Evolutionary conservation across 1,284 basidiomycete genomes (phyloP), one percentile per base, ranked within the genome.

Genomic region (Athelia psychrophila): DNA sequence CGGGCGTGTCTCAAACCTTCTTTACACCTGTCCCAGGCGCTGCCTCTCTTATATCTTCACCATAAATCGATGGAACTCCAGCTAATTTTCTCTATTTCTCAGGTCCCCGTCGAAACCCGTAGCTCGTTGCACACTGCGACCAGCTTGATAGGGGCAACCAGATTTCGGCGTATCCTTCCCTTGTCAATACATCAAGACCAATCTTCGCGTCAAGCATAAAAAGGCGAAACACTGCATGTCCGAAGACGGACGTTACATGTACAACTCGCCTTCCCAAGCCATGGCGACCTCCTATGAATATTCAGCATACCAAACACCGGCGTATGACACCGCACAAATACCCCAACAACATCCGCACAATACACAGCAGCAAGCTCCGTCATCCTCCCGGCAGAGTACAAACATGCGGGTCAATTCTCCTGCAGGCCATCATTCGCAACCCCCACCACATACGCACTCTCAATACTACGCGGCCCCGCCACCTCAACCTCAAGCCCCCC

Each of bases 211-310:
- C 27, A 30, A 30, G 13, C 13, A 30, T 30, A 30, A 30, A 30
- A 5, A 13, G 27, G 27, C 6, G 27, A 30, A 30, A 13, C 27
- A 30, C 27, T 42, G 38, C n/a, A 42, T 42, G 38, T 30, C 38
- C 38, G 6, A 6, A 9, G n/a, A 42, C 38, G 38, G 38, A 42
- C 38, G 38, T n/a, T 42, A 42, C 61, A 71, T 82, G 64, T 85
- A 86, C 64, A 73, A 76, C 33, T 69, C 72, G 47, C 71, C 73
- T 53, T 70, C 72, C 54, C 65, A 73, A 56, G 66, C 70, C 53
- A 65, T 70, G 58, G 64, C 67, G 53, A 67, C 64, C 54, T 62
- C 72, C 36, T 85, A 87, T 64, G 77, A 78, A 55, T 82, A 82
- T 59, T 52, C 75, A 33, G 60, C 70, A 35, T 80, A 78, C 56